These are phyloP conservation scores for Saprolegnia diclina DNA, from an alignment of 352 stramenopile species.

Conservation along the genomic window DNA sequence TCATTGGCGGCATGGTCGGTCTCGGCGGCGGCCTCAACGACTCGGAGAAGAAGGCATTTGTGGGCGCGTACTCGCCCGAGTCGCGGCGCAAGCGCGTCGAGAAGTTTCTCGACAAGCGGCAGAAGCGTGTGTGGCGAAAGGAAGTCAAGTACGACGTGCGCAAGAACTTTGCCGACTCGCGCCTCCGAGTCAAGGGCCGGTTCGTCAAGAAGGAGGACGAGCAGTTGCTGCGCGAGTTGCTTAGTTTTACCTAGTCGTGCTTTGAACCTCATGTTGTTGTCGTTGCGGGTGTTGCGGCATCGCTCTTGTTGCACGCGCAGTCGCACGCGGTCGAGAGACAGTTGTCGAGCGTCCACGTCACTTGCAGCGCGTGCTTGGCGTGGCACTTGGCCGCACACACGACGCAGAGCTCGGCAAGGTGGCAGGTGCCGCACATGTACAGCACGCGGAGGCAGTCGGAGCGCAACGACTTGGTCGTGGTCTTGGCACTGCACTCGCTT, in stretches of 20 bases:
- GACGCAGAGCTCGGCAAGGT: conserved; percentile 49
- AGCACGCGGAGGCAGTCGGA: conserved; percentile 73
- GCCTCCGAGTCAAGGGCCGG: conserved; percentile 93
- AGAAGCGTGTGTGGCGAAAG: conserved; percentile 93
- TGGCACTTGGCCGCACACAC: conserved; percentile 65
- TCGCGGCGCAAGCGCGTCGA: conserved; percentile 89
- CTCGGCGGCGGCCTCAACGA: conserved; percentile 11
- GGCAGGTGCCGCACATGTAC: conserved; percentile 53
- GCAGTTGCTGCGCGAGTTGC: conserved; percentile 75
- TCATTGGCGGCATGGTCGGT: conserved; percentile 11
- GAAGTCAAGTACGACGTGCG: conserved; percentile 97
- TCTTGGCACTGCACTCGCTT: conserved; percentile 38
- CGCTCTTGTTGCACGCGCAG: conserved; percentile 27
- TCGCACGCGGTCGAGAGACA: conserved; percentile 48
- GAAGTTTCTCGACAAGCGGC: conserved; percentile 93
- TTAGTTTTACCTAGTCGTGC: conserved; percentile 71
- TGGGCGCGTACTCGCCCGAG: conserved; percentile 94
- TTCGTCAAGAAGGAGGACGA: conserved; percentile 99
- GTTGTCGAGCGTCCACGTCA: conserved; percentile 51
- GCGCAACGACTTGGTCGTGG: conserved; percentile 48
- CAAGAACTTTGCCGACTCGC: conserved; percentile 98
- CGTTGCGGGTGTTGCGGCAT: neutral
- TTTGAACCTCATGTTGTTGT: neutral
- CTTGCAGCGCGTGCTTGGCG: conserved; percentile 50
- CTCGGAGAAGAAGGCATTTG: conserved; percentile 71